phyloP scores from a whole-genome alignment of 148 eudicot genomes.

The Talinum fruticosum region DNA sequence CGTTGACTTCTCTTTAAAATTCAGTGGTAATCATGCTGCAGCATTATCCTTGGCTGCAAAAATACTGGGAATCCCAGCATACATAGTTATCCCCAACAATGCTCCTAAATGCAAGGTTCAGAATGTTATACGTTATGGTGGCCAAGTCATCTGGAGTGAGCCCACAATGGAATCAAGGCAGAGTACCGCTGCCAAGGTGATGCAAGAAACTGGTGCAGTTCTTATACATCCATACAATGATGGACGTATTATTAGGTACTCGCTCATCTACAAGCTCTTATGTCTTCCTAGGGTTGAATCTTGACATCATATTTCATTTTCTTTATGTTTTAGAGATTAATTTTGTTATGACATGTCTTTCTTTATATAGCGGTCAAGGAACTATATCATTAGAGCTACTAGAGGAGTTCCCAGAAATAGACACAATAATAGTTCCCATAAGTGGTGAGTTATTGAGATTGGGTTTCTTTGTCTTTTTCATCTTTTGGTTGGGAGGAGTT shows the following conservation, averaged over 20 bases:
- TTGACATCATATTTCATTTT: no score
- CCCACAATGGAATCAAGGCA: constrained; percentile 75
- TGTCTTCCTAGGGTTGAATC: no score
- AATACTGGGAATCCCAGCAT: constrained; percentile 84
- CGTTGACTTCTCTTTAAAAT: constrained; percentile 21
- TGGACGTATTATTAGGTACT: constrained; percentile 76
- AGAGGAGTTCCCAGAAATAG: constrained; percentile 80
- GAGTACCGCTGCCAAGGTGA: constrained; percentile 54
- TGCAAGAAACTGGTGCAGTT: constrained; percentile 80
- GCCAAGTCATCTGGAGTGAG: constrained; percentile 82
- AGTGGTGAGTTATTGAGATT: constrained; percentile 51
- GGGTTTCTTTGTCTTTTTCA: not conserved
- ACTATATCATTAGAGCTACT: constrained; percentile 88
- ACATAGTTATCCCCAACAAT: constrained; percentile 74
- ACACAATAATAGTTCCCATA: constrained; percentile 80
- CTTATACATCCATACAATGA: constrained; percentile 92
- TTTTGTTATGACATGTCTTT: not conserved
- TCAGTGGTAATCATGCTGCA: constrained; percentile 96
- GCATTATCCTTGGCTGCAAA: constrained; percentile 91
- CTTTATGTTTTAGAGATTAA: not conserved
- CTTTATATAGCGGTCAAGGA: constrained; percentile 74
- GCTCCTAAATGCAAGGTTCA: constrained; percentile 98
- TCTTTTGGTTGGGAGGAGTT: not conserved
- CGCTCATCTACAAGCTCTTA: not conserved
- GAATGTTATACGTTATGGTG: constrained; percentile 89